These are phyloP conservation scores for Sugiyamaella xylanicola DNA, from an alignment of 1,139 yeast species.

Conservation along the genomic window DNA sequence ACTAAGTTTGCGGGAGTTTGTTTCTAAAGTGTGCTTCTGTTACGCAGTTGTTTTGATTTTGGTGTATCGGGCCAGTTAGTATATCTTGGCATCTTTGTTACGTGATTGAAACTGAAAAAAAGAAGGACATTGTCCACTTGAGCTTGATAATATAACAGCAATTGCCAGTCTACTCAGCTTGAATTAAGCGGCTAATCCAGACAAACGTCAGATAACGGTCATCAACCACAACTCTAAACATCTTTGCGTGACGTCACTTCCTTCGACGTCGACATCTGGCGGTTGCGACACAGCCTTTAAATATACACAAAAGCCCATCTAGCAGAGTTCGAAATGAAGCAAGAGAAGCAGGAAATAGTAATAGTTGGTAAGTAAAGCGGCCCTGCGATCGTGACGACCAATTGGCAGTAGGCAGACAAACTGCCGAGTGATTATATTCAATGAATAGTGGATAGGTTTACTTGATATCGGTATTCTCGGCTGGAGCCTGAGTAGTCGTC, in stretches of 20 bases:
- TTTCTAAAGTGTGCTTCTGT: background rate
- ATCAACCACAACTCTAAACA: background rate
- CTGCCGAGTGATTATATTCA: no score
- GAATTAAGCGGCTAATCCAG: background rate
- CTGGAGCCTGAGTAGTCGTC: no score
- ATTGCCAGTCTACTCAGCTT: background rate
- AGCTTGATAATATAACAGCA: background rate
- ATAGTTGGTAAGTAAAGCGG: slow-evolving; percentile 40
- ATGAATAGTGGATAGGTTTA: no score
- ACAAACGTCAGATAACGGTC: background rate
- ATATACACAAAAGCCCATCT: background rate
- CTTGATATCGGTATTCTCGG: no score
- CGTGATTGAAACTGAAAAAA: background rate
- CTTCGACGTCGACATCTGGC: no score
- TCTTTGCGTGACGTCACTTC: background rate
- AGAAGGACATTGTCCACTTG: background rate
- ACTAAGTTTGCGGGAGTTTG: background rate
- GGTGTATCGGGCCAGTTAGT: no score
- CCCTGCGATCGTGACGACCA: no score
- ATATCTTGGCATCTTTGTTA: background rate
- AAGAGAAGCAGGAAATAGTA: slow-evolving; percentile 41
- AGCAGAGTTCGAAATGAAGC: slow-evolving; percentile 10
- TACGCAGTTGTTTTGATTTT: background rate
- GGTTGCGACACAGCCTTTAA: no score
- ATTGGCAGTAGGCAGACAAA: no score